phyloP scores from a whole-genome alignment of 2,329 filamentous ascomycete genomes.

The Stachybotrys chlorohalonatus region DNA sequence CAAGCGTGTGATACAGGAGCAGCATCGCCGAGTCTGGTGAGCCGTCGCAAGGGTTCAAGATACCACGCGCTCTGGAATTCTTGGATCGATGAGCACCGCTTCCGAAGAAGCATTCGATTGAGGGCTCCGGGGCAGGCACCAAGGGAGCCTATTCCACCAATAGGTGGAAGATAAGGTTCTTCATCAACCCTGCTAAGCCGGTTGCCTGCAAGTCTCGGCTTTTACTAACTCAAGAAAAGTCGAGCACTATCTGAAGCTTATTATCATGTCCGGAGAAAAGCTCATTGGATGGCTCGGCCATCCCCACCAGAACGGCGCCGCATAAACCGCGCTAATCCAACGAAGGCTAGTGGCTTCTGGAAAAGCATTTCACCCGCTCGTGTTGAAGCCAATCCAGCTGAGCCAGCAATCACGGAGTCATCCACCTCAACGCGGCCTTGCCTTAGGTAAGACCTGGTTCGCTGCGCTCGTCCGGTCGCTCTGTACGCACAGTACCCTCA shows the following conservation, averaged over 20 bases:
- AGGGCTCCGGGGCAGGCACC: too few relatives aligned
- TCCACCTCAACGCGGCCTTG: conserved; percentile 4
- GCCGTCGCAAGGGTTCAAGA: too few relatives aligned
- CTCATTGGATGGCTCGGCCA: neutral
- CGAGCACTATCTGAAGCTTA: neutral
- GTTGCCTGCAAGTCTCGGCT: too few relatives aligned
- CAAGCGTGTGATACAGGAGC: too few relatives aligned
- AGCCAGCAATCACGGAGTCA: conserved; percentile 13
- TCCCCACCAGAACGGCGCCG: neutral
- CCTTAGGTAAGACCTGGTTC: conserved; percentile 23
- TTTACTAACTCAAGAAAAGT: neutral
- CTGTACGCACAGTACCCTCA: conserved; percentile 7
- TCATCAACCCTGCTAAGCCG: too few relatives aligned
- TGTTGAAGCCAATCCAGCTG: conserved; percentile 20
- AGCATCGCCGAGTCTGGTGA: too few relatives aligned
- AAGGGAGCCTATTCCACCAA: too few relatives aligned
- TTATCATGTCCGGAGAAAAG: neutral
- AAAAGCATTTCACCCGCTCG: conserved; percentile 15
- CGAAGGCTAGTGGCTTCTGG: conserved; percentile 12
- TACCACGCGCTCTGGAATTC: too few relatives aligned
- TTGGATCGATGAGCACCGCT: too few relatives aligned
- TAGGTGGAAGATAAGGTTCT: too few relatives aligned
- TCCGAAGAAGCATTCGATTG: too few relatives aligned
- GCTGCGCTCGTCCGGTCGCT: conserved; percentile 11
- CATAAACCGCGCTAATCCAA: conserved; percentile 13